Conservation (phyloP, 805 yeast species). For the Ogataea glucozyma region DNA sequence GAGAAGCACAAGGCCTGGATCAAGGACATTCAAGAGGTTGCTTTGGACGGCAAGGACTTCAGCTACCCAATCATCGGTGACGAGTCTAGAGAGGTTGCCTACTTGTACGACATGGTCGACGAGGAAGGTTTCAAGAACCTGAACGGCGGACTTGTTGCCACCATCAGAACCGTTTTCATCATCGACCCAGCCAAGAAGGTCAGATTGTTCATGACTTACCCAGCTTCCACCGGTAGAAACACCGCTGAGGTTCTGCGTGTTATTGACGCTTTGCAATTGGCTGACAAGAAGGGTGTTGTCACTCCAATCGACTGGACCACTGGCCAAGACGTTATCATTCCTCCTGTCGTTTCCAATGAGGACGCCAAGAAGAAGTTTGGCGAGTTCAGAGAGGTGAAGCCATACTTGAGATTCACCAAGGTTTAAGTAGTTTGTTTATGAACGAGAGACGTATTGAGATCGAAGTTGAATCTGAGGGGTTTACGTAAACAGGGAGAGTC, state of each 20-base stretch:
- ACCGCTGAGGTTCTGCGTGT: constrained; percentile 90
- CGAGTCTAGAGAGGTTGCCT: constrained; percentile 79
- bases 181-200: constrained; percentile 90
- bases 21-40: constrained; percentile 84
- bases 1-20: constrained; percentile 84
- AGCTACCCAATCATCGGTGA: constrained; percentile 92
- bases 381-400: constrained; percentile 81
- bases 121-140: constrained; percentile 79
- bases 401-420: constrained; percentile 78
- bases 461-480: no score
- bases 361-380: constrained; percentile 83
- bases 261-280: constrained; percentile 81
- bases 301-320: constrained; percentile 91
- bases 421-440: constrained; percentile 20
- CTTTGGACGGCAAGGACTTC: constrained; percentile 66
- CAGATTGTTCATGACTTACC: constrained; percentile 83
- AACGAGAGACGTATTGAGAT: no score
- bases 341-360: constrained; percentile 79
- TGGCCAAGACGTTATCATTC: constrained; percentile 91
- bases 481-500: no score
- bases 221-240: constrained; percentile 94
- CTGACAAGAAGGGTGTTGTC: constrained; percentile 80
- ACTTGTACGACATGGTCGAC: constrained; percentile 83
- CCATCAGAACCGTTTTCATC: constrained; percentile 89
- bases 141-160: constrained; percentile 71